Conservation (phyloP, 305 asterid species). For the Vinca major region DNA sequence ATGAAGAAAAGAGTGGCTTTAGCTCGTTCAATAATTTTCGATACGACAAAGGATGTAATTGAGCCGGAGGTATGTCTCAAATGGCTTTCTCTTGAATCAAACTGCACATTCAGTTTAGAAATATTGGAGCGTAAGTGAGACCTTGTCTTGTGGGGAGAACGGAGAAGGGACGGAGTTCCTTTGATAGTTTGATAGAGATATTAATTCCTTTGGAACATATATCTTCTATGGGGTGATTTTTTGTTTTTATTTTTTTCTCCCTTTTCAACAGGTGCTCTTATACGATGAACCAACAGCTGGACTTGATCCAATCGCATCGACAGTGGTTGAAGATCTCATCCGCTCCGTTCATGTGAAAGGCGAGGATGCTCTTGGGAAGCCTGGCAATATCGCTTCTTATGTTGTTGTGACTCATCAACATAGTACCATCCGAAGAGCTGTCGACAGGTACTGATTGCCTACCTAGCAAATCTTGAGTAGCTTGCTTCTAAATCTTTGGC, state of each 20-base stretch:
- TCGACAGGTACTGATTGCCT: slow-evolving; percentile 59
- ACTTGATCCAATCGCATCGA: slow-evolving; percentile 97
- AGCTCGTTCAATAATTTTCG: slow-evolving; percentile 92
- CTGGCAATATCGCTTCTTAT: slow-evolving; percentile 87
- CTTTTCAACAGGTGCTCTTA: slow-evolving; percentile 62
- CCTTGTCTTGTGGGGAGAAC: background rate
- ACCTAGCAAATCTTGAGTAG: slow-evolving; percentile 4
- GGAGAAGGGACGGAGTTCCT: background rate
- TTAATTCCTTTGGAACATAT: background rate
- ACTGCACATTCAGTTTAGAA: background rate
- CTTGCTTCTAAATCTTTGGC: background rate
- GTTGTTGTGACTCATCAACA: slow-evolving; percentile 97
- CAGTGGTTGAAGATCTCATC: slow-evolving; percentile 96
- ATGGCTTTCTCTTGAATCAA: slow-evolving; percentile 10
- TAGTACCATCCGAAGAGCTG: slow-evolving; percentile 93
- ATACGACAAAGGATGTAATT: slow-evolving; percentile 60
- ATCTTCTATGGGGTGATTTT: background rate
- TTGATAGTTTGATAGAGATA: background rate
- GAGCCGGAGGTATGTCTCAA: slow-evolving; percentile 81
- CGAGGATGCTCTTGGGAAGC: slow-evolving; percentile 74
- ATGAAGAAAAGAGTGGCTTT: slow-evolving; percentile 99
- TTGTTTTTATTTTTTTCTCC: background rate
- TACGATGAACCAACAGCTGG: slow-evolving; percentile 99
- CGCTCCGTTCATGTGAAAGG: slow-evolving; percentile 88
- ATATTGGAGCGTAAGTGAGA: background rate